Base-by-base conservation (phyloP, 2,329 filamentous ascomycete species). In the Epichloe typhina region DNA sequence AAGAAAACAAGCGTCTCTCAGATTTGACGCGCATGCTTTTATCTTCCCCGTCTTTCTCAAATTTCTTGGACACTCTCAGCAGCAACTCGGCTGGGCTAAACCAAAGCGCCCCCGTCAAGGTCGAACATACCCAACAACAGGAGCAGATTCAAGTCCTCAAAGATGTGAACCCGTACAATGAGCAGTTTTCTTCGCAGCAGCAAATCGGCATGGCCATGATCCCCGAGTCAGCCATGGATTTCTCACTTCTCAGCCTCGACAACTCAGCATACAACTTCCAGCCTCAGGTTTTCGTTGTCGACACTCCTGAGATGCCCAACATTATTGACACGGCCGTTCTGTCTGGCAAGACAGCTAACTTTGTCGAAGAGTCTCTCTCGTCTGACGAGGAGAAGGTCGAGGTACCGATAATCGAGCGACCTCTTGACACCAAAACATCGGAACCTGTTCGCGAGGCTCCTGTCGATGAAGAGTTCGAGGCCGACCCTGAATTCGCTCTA, bases 151-250 rank as follows among this genome's bases (percentile, higher is more conserved):
- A 76, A 55, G 63, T 79, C 5, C 76, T 77, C 55, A 88, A 87
- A 68, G 84, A 89, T 50, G 65, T 79, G 57, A 83, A 80, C 64
- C 73, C 81, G 5, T 83, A 82, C 56, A 66, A 70, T 40, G 68
- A 74, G 50, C 73, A 77, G 51, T 73, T 77, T 43, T 67, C 72
- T 53, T 74, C 79, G 48, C 74, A 79, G 58, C 77, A 83, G 56
- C 83, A 86, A 63, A 84, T 90, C 56, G 83, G 83, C 61, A 86
- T 95, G 77, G 80, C 85, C 52, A 85, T 90, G 77, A 81, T 94
- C 45, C 87, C 88, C 1, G 88, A 95, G 68, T 82, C 86, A 58
- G 75, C 71, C 49, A 74, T 89, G 66, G 86, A 94, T 61, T 83
- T 89, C 59, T 80, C 82, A 50, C 79, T 84, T 69, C 75, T 93